Evolutionary conservation across 2,329 filamentous ascomycete species (phyloP).

Genomic region (Aspergillus caelatus): DNA sequence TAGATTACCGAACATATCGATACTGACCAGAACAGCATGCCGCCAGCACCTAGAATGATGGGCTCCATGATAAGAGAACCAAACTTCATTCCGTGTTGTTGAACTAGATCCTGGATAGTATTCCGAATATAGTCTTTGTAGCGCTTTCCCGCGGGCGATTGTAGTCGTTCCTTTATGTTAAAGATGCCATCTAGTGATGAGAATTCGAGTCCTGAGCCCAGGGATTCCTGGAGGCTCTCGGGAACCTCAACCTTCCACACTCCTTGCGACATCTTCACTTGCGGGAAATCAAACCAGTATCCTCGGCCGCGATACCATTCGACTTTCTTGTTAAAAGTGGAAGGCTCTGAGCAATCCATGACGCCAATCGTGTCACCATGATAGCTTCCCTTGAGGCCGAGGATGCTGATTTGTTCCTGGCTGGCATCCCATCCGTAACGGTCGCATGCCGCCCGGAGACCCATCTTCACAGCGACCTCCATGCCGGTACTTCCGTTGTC

Average conservation of each 20-base stretch:
- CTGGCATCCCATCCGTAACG: constrained; percentile 67
- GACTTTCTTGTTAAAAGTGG: constrained; percentile 76
- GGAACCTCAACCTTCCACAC: constrained; percentile 67
- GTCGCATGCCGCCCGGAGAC: constrained; percentile 66
- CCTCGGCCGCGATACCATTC: constrained; percentile 84
- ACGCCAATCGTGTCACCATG: constrained; percentile 87
- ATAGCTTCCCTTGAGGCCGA: constrained; percentile 79
- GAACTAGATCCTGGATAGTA: constrained; percentile 57
- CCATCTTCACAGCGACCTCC: constrained; percentile 87
- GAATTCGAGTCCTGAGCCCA: constrained; percentile 52
- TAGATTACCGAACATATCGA: neutral
- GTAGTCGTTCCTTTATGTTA: constrained; percentile 55
- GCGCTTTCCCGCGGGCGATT: constrained; percentile 46
- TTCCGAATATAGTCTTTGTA: constrained; percentile 65
- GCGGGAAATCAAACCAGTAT: constrained; percentile 79
- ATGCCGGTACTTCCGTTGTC: constrained; percentile 84
- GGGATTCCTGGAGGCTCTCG: constrained; percentile 47
- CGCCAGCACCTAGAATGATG: constrained; percentile 77
- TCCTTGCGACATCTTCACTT: constrained; percentile 67
- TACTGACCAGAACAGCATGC: constrained; percentile 76
- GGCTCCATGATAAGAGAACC: constrained; percentile 81
- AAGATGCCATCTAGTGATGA: constrained; percentile 61
- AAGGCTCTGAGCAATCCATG: constrained; percentile 82
- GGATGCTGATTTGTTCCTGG: constrained; percentile 62
- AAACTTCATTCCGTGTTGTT: constrained; percentile 64